Base-by-base conservation (phyloP, 2,329 filamentous ascomycete genomes). In the Clonostachys chloroleuca region DNA sequence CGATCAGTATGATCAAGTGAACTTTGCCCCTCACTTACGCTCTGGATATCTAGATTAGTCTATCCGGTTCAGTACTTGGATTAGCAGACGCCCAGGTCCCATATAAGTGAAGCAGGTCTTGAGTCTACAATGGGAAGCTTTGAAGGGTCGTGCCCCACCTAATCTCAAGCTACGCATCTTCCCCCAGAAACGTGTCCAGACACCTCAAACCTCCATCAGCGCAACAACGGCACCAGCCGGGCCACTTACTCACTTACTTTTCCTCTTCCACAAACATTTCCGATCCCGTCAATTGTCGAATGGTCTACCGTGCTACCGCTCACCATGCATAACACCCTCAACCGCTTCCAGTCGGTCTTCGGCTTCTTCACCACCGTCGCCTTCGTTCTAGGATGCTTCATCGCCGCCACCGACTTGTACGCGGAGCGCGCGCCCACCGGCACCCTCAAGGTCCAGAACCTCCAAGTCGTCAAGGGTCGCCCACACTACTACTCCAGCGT, bases 361-460 rank as follows among this genome's bases (percentile, higher is more conserved):
- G 91, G 94, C 68, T 96, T 95, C 82, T 96, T 97, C 77, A 97
- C 94, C 16, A 95, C 91, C 24, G 91, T 96, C 53, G 86, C 87
- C 48, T 94, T 95, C 62, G 81, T 81, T 49, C 80, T 96, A 47
- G 92, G 84, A 45, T 81, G 79, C 47, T 72, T 95, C 49, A 89
- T 96, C 57, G 92, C 92, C 43, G 73, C 87, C 44, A 92, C 90
- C 37, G 89, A 92, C 59, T 67, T 96, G 58, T 69, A 86, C 58
- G 74, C 75, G 49, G 81, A 86, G 5, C 86, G 90, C 54, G 78
- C 78, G 7, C 89, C 90, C 0, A 80, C 69, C 42, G 83, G 81
- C 12, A 67, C 66, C 49, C 76, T 67, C 47, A 72, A 78, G 53
- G 69, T 89, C 42, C 83, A 83, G 50, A 92, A 91, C 66, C 77